Evolutionary conservation across 2,329 filamentous ascomycete genomes (phyloP).

Genomic region (Pseudocercospora macadamiae): DNA sequence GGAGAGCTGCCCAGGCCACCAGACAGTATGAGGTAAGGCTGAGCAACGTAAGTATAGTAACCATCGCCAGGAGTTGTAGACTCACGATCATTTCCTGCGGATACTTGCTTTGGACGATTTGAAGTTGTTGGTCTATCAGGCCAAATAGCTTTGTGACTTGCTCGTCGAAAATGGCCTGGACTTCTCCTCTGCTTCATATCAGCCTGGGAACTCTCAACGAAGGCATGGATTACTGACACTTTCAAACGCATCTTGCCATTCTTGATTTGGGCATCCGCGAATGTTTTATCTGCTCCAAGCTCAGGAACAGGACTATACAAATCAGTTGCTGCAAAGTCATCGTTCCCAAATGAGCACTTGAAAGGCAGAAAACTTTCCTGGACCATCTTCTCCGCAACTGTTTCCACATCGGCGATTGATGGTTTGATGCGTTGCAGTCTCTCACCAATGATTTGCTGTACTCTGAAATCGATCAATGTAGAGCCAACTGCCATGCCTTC

Average conservation of each 20-base stretch:
- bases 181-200: too few relatives aligned
- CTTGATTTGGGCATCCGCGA: constrained; percentile 20
- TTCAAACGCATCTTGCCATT: constrained; percentile 20
- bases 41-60: constrained; percentile 5
- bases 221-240: too few relatives aligned
- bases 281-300: constrained; percentile 13
- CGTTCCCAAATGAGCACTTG: constrained; percentile 26
- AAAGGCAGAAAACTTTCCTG: constrained; percentile 17
- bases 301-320: constrained; percentile 20
- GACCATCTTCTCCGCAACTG: constrained; percentile 19
- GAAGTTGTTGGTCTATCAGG: too few relatives aligned
- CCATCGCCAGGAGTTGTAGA: constrained; percentile 20
- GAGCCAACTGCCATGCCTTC: constrained; percentile 27
- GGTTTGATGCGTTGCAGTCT: constrained; percentile 14
- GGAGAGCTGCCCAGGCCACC: constrained; percentile 27
- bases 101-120: constrained; percentile 17
- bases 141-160: too few relatives aligned
- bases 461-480: constrained; percentile 26
- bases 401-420: constrained; percentile 11
- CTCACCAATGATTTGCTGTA: constrained; percentile 10
- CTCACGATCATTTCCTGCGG: constrained; percentile 9
- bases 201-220: too few relatives aligned
- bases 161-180: too few relatives aligned
- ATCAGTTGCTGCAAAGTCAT: constrained; percentile 12
- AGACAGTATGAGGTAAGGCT: constrained; percentile 25